These are phyloP conservation scores for Yamadazyma sp. DNA, from an alignment of 1,139 yeast species.

Conservation along the genomic window DNA sequence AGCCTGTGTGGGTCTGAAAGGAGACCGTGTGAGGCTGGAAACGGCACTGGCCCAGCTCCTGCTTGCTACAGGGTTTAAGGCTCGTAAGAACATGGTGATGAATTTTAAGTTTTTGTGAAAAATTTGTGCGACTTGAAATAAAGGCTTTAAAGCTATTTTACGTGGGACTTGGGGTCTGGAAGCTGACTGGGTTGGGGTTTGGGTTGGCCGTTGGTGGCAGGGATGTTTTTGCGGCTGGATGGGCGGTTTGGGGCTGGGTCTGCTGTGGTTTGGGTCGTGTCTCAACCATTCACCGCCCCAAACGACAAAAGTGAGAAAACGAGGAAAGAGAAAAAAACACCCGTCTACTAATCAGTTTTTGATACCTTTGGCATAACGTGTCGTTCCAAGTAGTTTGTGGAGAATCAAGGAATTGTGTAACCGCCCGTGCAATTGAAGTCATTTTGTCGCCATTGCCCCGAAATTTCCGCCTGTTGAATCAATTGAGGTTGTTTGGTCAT, in stretches of 20 bases:
- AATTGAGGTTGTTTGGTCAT: background rate
- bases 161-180: too few species aligned
- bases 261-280: too few species aligned
- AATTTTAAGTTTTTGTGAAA: background rate
- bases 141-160: too few species aligned
- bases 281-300: background rate
- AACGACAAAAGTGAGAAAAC: background rate
- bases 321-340: background rate
- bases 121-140: slow-evolving; percentile 1
- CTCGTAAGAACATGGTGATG: background rate
- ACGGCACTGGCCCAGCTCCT: background rate
- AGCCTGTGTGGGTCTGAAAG: too few species aligned
- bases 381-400: background rate
- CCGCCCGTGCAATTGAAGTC: too few species aligned
- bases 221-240: too few species aligned
- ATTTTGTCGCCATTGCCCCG: too few species aligned
- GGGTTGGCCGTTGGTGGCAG: too few species aligned
- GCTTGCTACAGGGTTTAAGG: background rate
- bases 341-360: background rate
- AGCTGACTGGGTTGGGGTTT: too few species aligned
- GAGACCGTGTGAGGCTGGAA: background rate
- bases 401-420: background rate
- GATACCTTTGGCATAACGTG: too few species aligned
- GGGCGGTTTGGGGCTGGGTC: too few species aligned
- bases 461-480: too few species aligned